These are phyloP conservation scores for Vitis amurensis DNA, from an alignment of 164 flowering plant genomes.

Conservation along the genomic window DNA sequence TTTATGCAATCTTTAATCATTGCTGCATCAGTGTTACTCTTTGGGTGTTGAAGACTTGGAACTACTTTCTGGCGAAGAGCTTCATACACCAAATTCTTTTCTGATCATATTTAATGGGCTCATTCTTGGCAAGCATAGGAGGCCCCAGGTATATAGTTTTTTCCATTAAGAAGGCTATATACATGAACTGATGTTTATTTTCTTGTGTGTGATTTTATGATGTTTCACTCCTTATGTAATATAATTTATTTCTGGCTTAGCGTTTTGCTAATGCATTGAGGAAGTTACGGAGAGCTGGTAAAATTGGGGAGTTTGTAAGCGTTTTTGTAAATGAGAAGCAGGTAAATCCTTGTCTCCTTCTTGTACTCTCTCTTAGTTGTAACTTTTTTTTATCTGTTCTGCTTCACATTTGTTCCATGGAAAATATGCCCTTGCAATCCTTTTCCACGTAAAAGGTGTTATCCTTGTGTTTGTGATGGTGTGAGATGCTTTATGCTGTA, in stretches of 20 bases:
- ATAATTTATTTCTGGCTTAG: slow-evolving; percentile 27
- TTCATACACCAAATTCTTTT: slow-evolving; percentile 75
- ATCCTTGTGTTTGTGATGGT: too few relatives aligned
- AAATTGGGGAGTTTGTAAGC: slow-evolving; percentile 91
- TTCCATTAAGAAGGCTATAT: not conserved
- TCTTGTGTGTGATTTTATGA: too few relatives aligned
- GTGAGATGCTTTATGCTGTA: too few relatives aligned
- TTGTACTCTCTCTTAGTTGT: not conserved
- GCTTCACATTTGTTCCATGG: too few relatives aligned
- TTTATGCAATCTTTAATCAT: not conserved
- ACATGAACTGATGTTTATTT: not conserved
- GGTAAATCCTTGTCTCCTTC: slow-evolving; percentile 34
- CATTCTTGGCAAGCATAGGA: slow-evolving; percentile 89
- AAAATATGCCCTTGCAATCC: too few relatives aligned
- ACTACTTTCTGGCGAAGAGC: slow-evolving; percentile 80
- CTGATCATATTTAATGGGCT: slow-evolving; percentile 85
- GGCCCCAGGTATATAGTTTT: slow-evolving; percentile 54
- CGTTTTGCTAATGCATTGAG: slow-evolving; percentile 71
- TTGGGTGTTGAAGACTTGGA: slow-evolving; percentile 88
- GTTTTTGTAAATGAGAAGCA: slow-evolving; percentile 86
- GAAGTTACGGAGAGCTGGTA: slow-evolving; percentile 83
- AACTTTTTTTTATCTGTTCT: too few relatives aligned
- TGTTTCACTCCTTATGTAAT: not conserved
- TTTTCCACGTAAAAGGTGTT: too few relatives aligned
- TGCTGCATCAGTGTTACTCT: slow-evolving; percentile 51